Percentiles rank a stretch among this genome's conserved stretches.
Evolutionary conservation across 2,329 filamentous ascomycete species (phyloP).

Genomic region (Pseudogymnoascus sp.): DNA sequence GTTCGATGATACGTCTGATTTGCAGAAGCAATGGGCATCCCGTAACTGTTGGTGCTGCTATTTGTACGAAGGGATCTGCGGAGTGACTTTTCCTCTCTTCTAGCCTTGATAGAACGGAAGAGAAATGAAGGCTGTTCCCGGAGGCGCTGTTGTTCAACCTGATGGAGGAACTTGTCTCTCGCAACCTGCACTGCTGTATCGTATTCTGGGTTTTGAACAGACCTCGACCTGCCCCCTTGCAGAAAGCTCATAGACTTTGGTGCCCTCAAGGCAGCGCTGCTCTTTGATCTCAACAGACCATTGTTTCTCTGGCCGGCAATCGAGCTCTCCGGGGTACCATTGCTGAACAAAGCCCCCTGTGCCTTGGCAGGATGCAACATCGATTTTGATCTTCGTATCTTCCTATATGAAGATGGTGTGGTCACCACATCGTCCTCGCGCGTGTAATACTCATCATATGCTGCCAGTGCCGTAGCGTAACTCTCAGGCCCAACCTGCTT

Average conservation of each 20-base stretch:
- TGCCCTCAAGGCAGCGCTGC: constrained; percentile 32
- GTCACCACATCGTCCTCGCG: constrained; percentile 43
- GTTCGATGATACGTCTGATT: constrained; percentile 17
- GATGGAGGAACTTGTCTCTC: constrained; percentile 32
- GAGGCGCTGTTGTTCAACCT: constrained; percentile 30
- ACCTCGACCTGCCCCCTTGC: constrained; percentile 27
- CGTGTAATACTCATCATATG: constrained; percentile 39
- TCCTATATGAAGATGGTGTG: constrained; percentile 41
- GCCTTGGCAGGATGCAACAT: constrained; percentile 37
- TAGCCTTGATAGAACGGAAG: constrained; percentile 31
- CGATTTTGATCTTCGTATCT: constrained; percentile 48
- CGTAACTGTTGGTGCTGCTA: constrained; percentile 34
- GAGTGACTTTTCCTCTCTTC: constrained; percentile 29
- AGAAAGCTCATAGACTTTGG: constrained; percentile 53
- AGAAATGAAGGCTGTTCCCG: constrained; percentile 40
- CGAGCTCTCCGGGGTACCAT: constrained; percentile 21
- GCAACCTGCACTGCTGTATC: constrained; percentile 33
- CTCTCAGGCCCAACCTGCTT: constrained; percentile 25
- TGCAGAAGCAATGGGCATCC: constrained; percentile 27
- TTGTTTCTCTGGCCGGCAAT: background rate
- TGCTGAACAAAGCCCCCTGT: constrained; percentile 25
- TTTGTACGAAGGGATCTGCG: constrained; percentile 44
- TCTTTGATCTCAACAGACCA: constrained; percentile 18
- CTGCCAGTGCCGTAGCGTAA: constrained; percentile 33
- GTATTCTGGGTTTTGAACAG: constrained; percentile 24